Evolutionary conservation across 2,329 filamentous ascomycete species (phyloP).

Genomic region (Alternaria triticina): DNA sequence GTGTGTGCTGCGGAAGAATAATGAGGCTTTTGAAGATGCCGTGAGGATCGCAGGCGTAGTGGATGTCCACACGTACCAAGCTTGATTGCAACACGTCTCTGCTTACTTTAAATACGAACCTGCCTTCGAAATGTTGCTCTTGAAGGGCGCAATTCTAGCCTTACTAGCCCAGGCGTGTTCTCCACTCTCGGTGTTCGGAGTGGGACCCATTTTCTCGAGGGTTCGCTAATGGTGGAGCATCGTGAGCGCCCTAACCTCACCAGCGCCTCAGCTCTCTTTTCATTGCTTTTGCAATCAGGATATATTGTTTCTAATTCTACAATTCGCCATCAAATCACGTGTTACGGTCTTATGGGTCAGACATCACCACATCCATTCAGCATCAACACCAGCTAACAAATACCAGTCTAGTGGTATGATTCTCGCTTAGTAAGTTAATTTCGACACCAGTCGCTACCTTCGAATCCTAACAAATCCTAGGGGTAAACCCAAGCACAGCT

Average conservation of each 20-base stretch:
- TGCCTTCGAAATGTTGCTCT: not conserved
- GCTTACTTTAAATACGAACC: not conserved
- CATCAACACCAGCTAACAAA: not conserved
- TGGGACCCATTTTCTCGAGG: not conserved
- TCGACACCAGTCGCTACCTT: not conserved
- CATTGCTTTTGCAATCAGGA: rapidly evolving
- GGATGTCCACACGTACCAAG: too few relatives aligned
- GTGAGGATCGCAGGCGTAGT: not conserved
- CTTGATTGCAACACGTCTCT: not conserved
- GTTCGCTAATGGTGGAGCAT: not conserved
- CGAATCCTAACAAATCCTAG: not conserved
- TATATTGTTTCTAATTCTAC: not conserved
- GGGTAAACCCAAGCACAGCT: constrained; percentile 16
- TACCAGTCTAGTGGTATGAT: constrained; percentile 22
- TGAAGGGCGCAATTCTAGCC: not conserved
- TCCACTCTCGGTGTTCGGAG: not conserved
- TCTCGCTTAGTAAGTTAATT: not conserved
- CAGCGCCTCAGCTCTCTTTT: not conserved
- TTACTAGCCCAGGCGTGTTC: not conserved
- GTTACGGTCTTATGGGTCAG: constrained; percentile 17
- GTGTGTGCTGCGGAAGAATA: not conserved
- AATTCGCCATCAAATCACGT: not conserved
- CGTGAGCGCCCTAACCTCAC: not conserved
- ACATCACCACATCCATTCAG: not conserved
- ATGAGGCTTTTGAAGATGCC: not conserved